phyloP scores from a whole-genome alignment of 495 filamentous ascomycete species.

The Tuber magnatum region DNA sequence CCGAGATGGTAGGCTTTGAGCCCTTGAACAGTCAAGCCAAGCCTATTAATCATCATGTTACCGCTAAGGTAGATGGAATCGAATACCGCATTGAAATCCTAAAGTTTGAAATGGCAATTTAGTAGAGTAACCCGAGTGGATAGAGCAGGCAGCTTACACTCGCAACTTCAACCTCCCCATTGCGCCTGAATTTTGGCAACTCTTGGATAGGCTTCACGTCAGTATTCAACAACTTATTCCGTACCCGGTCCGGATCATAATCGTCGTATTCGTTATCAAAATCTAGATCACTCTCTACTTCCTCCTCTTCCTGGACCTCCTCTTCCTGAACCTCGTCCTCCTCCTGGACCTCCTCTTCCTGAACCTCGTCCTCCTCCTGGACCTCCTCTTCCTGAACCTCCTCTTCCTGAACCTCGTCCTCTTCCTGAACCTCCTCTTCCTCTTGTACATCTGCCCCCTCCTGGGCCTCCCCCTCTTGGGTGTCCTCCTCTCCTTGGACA shows the following conservation, averaged over 20 bases:
- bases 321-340: constrained; percentile 47
- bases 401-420: constrained; percentile 38
- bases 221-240: constrained; percentile 49
- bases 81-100: constrained; percentile 57
- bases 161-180: constrained; percentile 43
- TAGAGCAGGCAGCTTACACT: constrained; percentile 41
- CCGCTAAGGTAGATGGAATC: constrained; percentile 86
- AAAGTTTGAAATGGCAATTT: constrained; percentile 46
- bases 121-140: constrained; percentile 20
- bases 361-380: constrained; percentile 45
- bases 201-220: constrained; percentile 31
- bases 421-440: constrained; percentile 45
- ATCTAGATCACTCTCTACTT: constrained; percentile 46
- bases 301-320: constrained; percentile 47
- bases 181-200: constrained; percentile 33
- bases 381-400: constrained; percentile 34
- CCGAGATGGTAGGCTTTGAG: constrained; percentile 64
- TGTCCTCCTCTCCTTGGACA: constrained; percentile 43
- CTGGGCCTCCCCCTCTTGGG: constrained; percentile 37
- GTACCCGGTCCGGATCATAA: constrained; percentile 57
- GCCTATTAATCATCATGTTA: constrained; percentile 89
- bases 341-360: too few relatives aligned
- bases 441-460: constrained; percentile 49
- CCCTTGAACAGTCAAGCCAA: constrained; percentile 77
- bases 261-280: constrained; percentile 44